These are phyloP conservation scores for Xylaria sp. DNA, from an alignment of 495 filamentous ascomycete species.

Conservation along the genomic window DNA sequence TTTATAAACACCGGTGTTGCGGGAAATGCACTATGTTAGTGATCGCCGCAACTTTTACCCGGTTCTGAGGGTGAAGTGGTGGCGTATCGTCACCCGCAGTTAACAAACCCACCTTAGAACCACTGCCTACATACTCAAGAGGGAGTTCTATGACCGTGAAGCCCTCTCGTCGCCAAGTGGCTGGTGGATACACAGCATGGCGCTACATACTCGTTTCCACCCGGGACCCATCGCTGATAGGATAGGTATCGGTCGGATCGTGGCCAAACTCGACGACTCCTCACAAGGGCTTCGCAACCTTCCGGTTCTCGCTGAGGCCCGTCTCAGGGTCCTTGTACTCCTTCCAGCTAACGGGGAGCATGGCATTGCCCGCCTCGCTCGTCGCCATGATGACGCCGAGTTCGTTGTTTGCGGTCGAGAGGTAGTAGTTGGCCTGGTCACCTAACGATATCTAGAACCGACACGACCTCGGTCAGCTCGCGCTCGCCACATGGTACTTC, in stretches of 20 bases:
- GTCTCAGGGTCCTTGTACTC: conserved; percentile 86
- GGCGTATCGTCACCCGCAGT: background rate
- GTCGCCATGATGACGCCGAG: conserved; percentile 93
- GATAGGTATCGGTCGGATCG: conserved; percentile 4
- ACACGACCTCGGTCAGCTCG: background rate
- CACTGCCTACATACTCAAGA: background rate
- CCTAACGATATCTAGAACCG: conserved; percentile 75
- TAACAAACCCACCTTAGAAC: background rate
- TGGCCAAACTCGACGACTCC: background rate
- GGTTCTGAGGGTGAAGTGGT: background rate
- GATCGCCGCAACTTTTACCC: background rate
- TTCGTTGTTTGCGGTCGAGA: conserved; percentile 87
- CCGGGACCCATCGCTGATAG: background rate
- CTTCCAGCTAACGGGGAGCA: conserved; percentile 94
- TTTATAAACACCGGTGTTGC: background rate
- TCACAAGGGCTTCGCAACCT: conserved; percentile 94
- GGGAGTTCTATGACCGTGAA: background rate
- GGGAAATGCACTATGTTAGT: background rate
- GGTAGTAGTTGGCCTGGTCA: conserved; percentile 92
- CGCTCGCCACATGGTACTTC: background rate
- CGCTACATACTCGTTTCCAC: background rate
- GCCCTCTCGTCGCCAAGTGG: background rate
- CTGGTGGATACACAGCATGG: background rate
- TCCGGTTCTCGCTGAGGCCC: conserved; percentile 79
- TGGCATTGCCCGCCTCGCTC: conserved; percentile 85